These are phyloP conservation scores for Ogataea haglerorum DNA, from an alignment of 805 yeast genomes.

Conservation along the genomic window DNA sequence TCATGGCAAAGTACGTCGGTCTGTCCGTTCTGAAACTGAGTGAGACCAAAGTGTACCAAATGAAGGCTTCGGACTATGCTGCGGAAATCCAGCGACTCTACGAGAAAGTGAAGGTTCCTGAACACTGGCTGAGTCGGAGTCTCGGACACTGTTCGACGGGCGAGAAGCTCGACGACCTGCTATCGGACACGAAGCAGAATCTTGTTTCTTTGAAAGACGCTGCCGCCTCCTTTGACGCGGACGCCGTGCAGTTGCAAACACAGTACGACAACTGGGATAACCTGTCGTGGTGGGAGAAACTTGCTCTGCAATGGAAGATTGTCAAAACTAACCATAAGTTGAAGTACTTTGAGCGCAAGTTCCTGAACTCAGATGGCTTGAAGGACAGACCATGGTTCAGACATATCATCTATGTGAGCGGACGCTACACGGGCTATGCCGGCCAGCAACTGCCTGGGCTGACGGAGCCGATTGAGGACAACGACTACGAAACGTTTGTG, in stretches of 20 bases:
- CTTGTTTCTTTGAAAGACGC: conserved; percentile 24
- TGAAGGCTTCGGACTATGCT: conserved; percentile 49
- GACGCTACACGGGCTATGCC: conserved; percentile 58
- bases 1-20: conserved; percentile 53
- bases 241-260: conserved; percentile 20
- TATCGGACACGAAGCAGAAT: conserved; percentile 29
- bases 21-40: conserved; percentile 44
- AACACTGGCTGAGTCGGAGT: conserved; percentile 22
- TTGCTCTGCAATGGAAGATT: conserved; percentile 26
- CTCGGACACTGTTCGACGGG: neutral
- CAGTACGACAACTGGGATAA: conserved; percentile 23
- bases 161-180: conserved; percentile 19
- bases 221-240: conserved; percentile 28
- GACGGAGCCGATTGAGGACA: conserved; percentile 51
- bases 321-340: conserved; percentile 38
- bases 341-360: conserved; percentile 41
- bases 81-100: conserved; percentile 48
- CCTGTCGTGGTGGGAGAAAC: conserved; percentile 25
- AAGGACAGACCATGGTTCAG: conserved; percentile 54
- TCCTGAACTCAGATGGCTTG: conserved; percentile 47
- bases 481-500: conserved; percentile 34
- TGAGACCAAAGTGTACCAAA: conserved; percentile 45
- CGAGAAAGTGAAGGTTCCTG: conserved; percentile 28
- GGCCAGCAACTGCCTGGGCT: conserved; percentile 57
- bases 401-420: conserved; percentile 58